These are phyloP conservation scores for Penicillium freii DNA, from an alignment of 2,329 filamentous ascomycete species.

Conservation along the genomic window DNA sequence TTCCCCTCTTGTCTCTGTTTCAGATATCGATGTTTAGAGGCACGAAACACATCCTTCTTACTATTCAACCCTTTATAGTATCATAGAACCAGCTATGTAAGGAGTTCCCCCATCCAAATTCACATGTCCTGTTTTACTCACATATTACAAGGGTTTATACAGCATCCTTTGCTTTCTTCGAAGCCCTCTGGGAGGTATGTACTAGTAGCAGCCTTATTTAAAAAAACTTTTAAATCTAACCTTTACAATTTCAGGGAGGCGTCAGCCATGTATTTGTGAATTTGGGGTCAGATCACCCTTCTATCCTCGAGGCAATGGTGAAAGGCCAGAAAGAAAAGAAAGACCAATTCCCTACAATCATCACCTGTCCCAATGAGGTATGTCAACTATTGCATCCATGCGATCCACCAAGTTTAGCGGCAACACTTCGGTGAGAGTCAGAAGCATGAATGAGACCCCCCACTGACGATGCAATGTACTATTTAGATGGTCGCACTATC, in stretches of 20 bases:
- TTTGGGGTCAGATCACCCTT: slow-evolving; percentile 62
- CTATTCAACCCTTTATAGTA: not conserved
- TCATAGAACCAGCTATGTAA: slow-evolving; percentile 5
- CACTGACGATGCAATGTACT: not conserved
- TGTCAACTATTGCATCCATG: slow-evolving; percentile 12
- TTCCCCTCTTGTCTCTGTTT: not conserved
- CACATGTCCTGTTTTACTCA: not conserved
- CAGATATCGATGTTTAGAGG: not conserved
- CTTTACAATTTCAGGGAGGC: slow-evolving; percentile 39
- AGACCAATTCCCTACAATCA: slow-evolving; percentile 66
- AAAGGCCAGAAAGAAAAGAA: slow-evolving; percentile 68
- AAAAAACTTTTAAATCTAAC: not conserved
- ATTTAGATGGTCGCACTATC: slow-evolving; percentile 76
- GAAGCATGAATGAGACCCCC: not conserved
- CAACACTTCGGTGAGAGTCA: slow-evolving; percentile 11
- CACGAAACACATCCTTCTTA: no score
- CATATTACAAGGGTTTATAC: slow-evolving; percentile 53
- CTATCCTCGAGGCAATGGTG: slow-evolving; percentile 76
- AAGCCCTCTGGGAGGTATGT: slow-evolving; percentile 71
- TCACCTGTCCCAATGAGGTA: slow-evolving; percentile 79
- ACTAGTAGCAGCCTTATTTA: slow-evolving; percentile 21
- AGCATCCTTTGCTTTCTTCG: slow-evolving; percentile 77
- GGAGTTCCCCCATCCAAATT: not conserved
- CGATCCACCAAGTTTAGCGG: not conserved
- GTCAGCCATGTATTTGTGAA: slow-evolving; percentile 55